Evolutionary conservation across 176 grass and related monocot species (phyloP).

Genomic region (Triticum timopheevii): DNA sequence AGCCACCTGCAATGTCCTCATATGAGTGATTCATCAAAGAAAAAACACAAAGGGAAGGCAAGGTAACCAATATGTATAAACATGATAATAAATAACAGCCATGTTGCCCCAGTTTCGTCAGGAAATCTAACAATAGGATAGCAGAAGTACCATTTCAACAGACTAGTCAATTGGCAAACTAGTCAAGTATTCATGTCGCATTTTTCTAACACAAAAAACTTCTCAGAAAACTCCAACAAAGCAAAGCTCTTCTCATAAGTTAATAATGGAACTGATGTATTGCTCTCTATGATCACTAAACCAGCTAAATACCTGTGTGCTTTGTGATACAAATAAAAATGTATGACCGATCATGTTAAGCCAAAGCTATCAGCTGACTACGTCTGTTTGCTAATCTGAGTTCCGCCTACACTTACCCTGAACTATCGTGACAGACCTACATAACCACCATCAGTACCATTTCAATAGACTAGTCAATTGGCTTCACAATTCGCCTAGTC

Average conservation of each 20-base stretch:
- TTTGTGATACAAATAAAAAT: not conserved
- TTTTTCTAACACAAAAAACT: no score
- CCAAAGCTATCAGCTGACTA: not conserved
- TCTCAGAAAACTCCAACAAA: not conserved
- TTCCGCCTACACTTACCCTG: not conserved
- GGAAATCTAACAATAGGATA: not conserved
- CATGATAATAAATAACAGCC: not conserved
- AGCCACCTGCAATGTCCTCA: slow-evolving; percentile 53
- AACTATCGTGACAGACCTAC: no score
- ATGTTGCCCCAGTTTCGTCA: not conserved
- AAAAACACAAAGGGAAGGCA: not conserved
- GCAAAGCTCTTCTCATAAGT: not conserved
- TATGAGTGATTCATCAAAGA: slow-evolving; percentile 20
- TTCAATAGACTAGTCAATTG: no score
- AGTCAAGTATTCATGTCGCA: not conserved
- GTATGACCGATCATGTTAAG: not conserved
- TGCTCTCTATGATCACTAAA: not conserved
- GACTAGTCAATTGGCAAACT: not conserved
- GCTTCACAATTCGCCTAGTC: not conserved
- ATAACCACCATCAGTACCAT: no score
- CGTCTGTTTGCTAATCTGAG: not conserved
- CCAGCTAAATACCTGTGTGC: not conserved
- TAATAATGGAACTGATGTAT: not conserved
- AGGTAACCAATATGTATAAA: not conserved
- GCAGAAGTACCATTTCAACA: slow-evolving; percentile 9